A percentile compares a stretch with the other conserved stretches of the same genome.
These are phyloP conservation scores for Plasmodium cynomolgi DNA, from an alignment of 169 alveolate species.

Conservation along the genomic window DNA sequence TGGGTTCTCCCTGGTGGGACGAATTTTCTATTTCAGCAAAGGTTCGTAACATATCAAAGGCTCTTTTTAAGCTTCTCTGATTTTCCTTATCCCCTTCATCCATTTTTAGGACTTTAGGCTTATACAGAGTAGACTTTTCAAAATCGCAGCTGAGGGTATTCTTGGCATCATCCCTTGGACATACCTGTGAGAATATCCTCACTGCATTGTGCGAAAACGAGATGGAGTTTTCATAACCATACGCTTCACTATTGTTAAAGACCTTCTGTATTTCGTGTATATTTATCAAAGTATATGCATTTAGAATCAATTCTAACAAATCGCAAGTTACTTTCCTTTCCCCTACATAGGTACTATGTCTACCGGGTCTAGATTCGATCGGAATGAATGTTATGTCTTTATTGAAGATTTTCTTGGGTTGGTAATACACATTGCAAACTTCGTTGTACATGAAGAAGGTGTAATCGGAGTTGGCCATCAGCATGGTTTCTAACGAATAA, in stretches of 20 bases:
- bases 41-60: conserved; percentile 57
- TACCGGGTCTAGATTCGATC: conserved; percentile 37
- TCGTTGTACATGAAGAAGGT: conserved; percentile 66
- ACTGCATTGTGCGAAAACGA: conserved; percentile 62
- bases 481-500: conserved; percentile 50
- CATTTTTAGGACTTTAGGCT: background rate
- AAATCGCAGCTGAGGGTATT: conserved; percentile 23
- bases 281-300: conserved; percentile 29
- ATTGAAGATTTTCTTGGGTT: conserved; percentile 4
- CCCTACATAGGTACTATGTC: conserved; percentile 43
- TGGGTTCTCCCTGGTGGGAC: background rate
- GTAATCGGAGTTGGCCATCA: conserved; percentile 52
- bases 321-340: conserved; percentile 54
- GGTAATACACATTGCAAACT: conserved; percentile 61
- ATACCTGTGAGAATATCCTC: conserved; percentile 68
- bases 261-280: conserved; percentile 30
- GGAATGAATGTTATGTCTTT: conserved; percentile 71
- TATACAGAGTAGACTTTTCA: conserved; percentile 49
- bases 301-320: conserved; percentile 43
- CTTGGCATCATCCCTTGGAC: conserved; percentile 21
- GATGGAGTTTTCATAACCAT: conserved; percentile 61
- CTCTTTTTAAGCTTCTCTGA: conserved; percentile 54
- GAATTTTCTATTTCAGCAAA: conserved; percentile 50
- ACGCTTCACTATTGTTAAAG: conserved; percentile 12
- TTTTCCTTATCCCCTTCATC: conserved; percentile 10